Conservation (phyloP, 352 stramenopile genomes). For the Globisporangium perplexum region DNA sequence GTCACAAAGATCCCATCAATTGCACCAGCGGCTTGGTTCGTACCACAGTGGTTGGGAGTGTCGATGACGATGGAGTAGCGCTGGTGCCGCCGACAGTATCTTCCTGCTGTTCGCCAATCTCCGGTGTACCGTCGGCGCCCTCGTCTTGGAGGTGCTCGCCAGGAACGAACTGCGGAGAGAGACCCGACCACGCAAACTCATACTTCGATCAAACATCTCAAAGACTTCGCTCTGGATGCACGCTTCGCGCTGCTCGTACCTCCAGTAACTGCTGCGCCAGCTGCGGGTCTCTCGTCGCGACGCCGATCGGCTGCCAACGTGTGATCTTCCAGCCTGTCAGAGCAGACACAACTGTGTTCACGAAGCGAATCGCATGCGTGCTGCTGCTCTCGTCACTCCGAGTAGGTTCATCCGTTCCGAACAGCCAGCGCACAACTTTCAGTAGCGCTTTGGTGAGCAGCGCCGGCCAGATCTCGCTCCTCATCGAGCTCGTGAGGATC, state of each 20-base stretch:
- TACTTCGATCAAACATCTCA: not conserved
- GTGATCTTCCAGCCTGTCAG: conserved; percentile 63
- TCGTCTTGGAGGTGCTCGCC: not conserved
- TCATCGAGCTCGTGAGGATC: conserved; percentile 51
- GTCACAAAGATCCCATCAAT: not conserved
- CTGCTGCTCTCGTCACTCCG: not conserved
- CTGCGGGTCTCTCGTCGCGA: conserved; percentile 17
- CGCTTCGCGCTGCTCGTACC: conserved; percentile 7
- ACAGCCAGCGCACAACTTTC: conserved; percentile 59
- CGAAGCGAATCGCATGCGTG: conserved; percentile 16
- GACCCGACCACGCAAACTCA: not conserved
- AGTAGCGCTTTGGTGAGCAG: conserved; percentile 67
- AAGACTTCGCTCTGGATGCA: not conserved
- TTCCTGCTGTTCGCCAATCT: not conserved
- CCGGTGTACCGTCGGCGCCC: not conserved
- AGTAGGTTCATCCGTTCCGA: not conserved
- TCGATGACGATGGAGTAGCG: not conserved
- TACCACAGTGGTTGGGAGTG: not conserved
- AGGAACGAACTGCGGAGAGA: conserved; percentile 10
- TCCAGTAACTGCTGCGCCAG: conserved; percentile 31
- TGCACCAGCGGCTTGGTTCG: not conserved
- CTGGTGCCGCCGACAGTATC: not conserved
- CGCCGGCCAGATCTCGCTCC: conserved; percentile 60
- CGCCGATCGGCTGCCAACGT: conserved; percentile 16
- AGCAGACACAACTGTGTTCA: conserved; percentile 25